phyloP scores from a whole-genome alignment of 139 green algal species.

The Picochlorum sp. region DNA sequence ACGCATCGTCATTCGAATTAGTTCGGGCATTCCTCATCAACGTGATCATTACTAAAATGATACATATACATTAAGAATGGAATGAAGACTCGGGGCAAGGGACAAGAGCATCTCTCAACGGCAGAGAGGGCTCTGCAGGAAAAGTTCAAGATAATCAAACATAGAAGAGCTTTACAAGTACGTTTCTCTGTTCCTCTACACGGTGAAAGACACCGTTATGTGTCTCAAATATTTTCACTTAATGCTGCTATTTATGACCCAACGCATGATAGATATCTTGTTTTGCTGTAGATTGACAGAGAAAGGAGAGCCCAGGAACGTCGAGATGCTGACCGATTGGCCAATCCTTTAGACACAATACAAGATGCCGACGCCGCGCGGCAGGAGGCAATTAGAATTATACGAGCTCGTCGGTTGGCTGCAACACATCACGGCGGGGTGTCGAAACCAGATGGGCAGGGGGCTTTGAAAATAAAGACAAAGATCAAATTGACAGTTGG shows the following conservation, averaged over 20 bases:
- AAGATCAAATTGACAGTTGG: background rate
- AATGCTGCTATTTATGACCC: too few relatives aligned
- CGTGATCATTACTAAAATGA: background rate
- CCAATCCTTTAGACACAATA: too few relatives aligned
- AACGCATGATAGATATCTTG: too few relatives aligned
- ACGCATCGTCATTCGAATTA: background rate
- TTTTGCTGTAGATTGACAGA: too few relatives aligned
- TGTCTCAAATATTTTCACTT: too few relatives aligned
- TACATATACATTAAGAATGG: background rate
- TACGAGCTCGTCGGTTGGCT: background rate
- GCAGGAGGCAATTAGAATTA: constrained; percentile 4
- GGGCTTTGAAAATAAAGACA: background rate
- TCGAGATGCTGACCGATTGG: too few relatives aligned
- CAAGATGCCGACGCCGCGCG: background rate
- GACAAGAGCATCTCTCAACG: background rate
- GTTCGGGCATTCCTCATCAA: too few relatives aligned
- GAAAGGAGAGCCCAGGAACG: too few relatives aligned
- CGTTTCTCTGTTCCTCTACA: background rate
- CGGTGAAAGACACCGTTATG: too few relatives aligned
- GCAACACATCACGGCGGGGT: background rate
- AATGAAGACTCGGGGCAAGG: background rate
- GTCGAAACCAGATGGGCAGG: background rate
- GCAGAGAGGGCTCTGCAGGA: background rate
- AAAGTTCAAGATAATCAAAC: constrained; percentile 3
- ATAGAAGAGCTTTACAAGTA: background rate